phyloP scores from a whole-genome alignment of 495 filamentous ascomycete species.

The Apiosordaria backusii region DNA sequence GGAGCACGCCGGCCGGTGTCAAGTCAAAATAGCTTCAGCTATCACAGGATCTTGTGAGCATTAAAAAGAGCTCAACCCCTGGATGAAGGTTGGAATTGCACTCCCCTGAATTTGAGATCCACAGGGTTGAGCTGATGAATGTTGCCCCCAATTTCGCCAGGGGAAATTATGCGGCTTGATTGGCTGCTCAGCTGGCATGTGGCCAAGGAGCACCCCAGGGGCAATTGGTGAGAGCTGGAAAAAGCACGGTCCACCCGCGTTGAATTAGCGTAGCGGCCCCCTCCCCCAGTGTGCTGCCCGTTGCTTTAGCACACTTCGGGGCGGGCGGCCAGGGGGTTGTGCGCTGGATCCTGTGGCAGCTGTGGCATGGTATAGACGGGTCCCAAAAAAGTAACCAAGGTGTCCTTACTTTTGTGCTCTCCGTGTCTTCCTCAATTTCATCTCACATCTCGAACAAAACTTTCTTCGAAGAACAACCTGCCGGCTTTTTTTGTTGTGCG shows the following conservation, averaged over 20 bases:
- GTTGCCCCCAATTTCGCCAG: slow-evolving; percentile 32
- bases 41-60: no score
- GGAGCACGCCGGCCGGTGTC: no score
- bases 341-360: not conserved
- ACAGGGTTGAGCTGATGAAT: slow-evolving; percentile 8
- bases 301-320: not conserved
- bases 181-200: slow-evolving; percentile 19
- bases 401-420: slow-evolving; percentile 15
- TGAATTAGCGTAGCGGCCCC: not conserved
- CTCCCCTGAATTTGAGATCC: slow-evolving; percentile 4
- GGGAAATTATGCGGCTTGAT: slow-evolving; percentile 24
- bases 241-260: slow-evolving; percentile 17
- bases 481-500: not conserved
- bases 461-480: no score
- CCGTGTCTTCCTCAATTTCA: not conserved
- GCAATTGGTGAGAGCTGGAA: slow-evolving; percentile 2
- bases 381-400: slow-evolving; percentile 15
- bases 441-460: not conserved
- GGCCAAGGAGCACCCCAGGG: slow-evolving; percentile 11
- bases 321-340: no score
- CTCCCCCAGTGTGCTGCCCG: no score
- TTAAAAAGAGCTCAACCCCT: not conserved
- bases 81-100: no score
- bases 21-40: not conserved
- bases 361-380: not conserved